Conservation (phyloP, 805 yeast species). For the Scheffersomyces stipitis region DNA sequence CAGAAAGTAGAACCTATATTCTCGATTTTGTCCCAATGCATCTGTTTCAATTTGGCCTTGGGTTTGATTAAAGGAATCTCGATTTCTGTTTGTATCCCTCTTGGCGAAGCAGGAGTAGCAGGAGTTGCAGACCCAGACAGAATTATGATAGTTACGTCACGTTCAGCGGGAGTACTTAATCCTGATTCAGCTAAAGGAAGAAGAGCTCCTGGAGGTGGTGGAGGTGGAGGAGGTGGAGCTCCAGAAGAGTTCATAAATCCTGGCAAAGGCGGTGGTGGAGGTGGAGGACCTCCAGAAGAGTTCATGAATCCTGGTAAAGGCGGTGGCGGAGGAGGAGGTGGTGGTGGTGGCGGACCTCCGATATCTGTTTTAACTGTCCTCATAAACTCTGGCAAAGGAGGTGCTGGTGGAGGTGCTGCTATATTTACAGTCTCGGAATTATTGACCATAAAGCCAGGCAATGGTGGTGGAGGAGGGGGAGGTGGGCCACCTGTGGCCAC, state of each 20-base stretch:
- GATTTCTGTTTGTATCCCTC: neutral
- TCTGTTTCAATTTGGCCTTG: slow-evolving; percentile 77
- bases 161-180: neutral
- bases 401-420: slow-evolving; percentile 18
- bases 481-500: slow-evolving; percentile 6
- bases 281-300: slow-evolving; percentile 9
- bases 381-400: slow-evolving; percentile 14
- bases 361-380: neutral
- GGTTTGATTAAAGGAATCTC: slow-evolving; percentile 45
- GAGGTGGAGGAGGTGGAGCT: slow-evolving; percentile 12
- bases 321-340: slow-evolving; percentile 12
- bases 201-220: slow-evolving; percentile 18
- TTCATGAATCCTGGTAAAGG: slow-evolving; percentile 12
- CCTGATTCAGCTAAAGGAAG: slow-evolving; percentile 18
- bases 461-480: slow-evolving; percentile 22
- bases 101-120: neutral
- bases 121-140: neutral
- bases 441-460: neutral
- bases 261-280: slow-evolving; percentile 26
- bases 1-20: slow-evolving; percentile 84
- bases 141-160: too few species aligned
- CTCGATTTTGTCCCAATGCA: slow-evolving; percentile 96
- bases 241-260: slow-evolving; percentile 5
- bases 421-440: slow-evolving; percentile 4
- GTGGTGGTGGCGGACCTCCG: slow-evolving; percentile 4